These are phyloP conservation scores for Aspergillus mulundensis DNA, from an alignment of 495 filamentous ascomycete species.

Conservation along the genomic window DNA sequence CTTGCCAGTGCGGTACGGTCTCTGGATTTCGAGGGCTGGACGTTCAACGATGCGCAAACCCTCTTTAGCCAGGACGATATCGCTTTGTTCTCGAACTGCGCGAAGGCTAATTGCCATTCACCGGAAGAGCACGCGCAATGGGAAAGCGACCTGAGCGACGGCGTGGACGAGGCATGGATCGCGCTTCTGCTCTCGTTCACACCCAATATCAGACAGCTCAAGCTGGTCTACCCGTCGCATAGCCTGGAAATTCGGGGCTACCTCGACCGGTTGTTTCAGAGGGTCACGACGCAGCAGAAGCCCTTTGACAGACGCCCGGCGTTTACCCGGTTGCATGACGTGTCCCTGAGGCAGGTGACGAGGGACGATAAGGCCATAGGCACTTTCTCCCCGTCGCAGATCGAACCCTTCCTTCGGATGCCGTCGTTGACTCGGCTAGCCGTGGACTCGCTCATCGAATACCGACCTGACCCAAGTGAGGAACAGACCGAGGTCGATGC, in stretches of 20 bases:
- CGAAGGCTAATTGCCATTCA: conserved; percentile 16
- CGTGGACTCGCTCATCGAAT: conserved; percentile 30
- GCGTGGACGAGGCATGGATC: conserved; percentile 29
- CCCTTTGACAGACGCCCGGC: conserved; percentile 18
- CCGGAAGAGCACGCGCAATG: conserved; percentile 24
- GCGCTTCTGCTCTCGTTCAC: conserved; percentile 27
- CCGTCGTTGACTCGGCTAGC: no score
- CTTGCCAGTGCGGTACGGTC: conserved; percentile 26
- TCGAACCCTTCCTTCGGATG: conserved; percentile 29
- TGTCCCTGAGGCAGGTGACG: conserved; percentile 20
- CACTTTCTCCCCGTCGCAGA: conserved; percentile 15
- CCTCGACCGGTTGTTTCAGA: conserved; percentile 22
- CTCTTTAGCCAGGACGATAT: conserved; percentile 5
- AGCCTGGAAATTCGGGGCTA: conserved; percentile 9
- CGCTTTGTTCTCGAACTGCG: conserved; percentile 10
- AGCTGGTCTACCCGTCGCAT: conserved; percentile 19
- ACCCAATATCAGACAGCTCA: conserved; percentile 25
- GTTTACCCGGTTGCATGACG: conserved; percentile 19
- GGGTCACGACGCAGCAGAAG: conserved; percentile 18
- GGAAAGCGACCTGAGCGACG: conserved; percentile 21
- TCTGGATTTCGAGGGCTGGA: conserved; percentile 26
- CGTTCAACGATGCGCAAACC: neutral
- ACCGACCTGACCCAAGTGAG: neutral
- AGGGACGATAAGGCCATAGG: conserved; percentile 15
- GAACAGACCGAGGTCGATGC: no score